phyloP scores from a whole-genome alignment of 345 rosid species.

The Excoecaria agallocha region DNA sequence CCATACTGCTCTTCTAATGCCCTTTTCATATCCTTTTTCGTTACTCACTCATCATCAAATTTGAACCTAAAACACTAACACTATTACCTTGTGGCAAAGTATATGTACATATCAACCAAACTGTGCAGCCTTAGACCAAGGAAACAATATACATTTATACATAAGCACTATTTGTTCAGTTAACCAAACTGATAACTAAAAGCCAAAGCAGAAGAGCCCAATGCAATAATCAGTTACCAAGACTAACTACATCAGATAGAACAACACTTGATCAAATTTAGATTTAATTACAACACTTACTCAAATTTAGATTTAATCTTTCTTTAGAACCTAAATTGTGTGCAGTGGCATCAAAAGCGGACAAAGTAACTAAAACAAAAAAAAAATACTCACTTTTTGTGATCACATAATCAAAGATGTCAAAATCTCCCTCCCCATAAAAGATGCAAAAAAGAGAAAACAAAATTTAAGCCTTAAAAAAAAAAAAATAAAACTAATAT shows the following conservation, averaged over 20 bases:
- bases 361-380: background rate
- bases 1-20: slow-evolving; percentile 98
- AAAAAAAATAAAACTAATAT: no score
- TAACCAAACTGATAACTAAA: background rate
- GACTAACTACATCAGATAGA: no score
- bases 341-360: no score
- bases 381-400: background rate
- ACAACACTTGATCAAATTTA: no score
- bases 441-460: background rate
- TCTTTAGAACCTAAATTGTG: no score
- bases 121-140: background rate
- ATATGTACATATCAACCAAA: background rate
- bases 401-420: background rate
- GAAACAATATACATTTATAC: background rate
- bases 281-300: no score
- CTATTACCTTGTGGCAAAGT: background rate
- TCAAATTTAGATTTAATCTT: no score
- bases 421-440: background rate
- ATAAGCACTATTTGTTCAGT: background rate
- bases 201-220: no score
- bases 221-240: no score
- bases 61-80: slow-evolving; percentile 66
- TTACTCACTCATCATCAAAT: slow-evolving; percentile 96
- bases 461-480: background rate
- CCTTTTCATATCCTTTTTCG: slow-evolving; percentile 87